Evolutionary conservation across 2,329 filamentous ascomycete species (phyloP).

Genomic region (Penicillium palitans): DNA sequence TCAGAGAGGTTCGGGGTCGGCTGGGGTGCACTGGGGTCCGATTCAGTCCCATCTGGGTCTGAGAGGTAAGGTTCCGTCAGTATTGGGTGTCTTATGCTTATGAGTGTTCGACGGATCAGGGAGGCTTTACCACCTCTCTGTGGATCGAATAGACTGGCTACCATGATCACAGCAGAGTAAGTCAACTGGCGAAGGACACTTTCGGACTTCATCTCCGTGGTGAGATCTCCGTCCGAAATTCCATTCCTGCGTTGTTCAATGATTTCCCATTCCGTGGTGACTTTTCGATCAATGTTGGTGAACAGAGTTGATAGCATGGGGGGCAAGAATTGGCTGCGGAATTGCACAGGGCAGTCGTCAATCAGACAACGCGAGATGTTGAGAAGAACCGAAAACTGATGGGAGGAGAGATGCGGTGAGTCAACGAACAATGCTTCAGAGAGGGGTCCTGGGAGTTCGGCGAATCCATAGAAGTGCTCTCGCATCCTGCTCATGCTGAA

Average conservation of each 20-base stretch:
- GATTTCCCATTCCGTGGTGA: conserved; percentile 81
- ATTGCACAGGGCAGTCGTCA: conserved; percentile 81
- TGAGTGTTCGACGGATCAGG: neutral
- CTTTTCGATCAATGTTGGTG: conserved; percentile 80
- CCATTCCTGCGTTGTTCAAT: conserved; percentile 61
- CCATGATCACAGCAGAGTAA: conserved; percentile 87
- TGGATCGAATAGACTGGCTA: conserved; percentile 84
- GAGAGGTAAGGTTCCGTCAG: conserved; percentile 6
- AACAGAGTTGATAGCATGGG: conserved; percentile 81
- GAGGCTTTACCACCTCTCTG: conserved; percentile 57
- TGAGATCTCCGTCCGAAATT: conserved; percentile 73
- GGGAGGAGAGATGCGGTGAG: conserved; percentile 78
- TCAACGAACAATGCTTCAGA: conserved; percentile 82
- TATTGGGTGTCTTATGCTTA: neutral
- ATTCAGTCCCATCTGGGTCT: conserved; percentile 41
- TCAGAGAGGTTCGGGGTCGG: conserved; percentile 52
- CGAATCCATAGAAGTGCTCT: conserved; percentile 85
- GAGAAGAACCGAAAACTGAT: conserved; percentile 90
- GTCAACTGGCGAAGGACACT: conserved; percentile 92
- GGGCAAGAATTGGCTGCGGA: conserved; percentile 77
- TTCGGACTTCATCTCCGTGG: conserved; percentile 97
- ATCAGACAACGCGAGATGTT: conserved; percentile 87
- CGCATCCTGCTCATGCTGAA: conserved; percentile 90
- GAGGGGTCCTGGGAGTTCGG: conserved; percentile 77
- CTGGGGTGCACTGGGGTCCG: conserved; percentile 36